phyloP scores from a whole-genome alignment of 495 filamentous ascomycete genomes.

The Cladorrhinum samala region DNA sequence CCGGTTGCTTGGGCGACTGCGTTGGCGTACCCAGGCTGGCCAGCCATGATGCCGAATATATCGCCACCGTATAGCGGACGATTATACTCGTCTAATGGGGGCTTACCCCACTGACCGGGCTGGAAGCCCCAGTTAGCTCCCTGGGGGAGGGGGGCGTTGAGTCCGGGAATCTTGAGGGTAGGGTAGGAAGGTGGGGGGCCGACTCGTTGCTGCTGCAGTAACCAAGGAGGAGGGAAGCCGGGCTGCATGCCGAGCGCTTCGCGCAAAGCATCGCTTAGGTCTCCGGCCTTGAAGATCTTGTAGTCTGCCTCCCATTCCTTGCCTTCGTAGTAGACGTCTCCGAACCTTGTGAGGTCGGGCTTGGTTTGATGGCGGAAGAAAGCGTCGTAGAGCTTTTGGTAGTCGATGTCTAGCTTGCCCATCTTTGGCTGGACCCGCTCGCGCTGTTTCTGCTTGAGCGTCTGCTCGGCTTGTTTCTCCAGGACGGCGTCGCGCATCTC shows the following conservation, averaged over 20 bases:
- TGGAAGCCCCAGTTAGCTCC: conserved; percentile 95
- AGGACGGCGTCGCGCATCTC: conserved; percentile 96
- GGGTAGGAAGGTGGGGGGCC: conserved; percentile 93
- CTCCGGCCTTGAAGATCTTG: conserved; percentile 80
- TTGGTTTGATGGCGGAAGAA: conserved; percentile 98
- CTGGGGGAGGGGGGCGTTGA: conserved; percentile 92
- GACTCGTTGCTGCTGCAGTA: conserved; percentile 91
- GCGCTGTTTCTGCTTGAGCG: conserved; percentile 88
- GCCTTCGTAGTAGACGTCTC: conserved; percentile 97
- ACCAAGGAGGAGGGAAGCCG: conserved; percentile 91
- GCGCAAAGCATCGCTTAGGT: conserved; percentile 81
- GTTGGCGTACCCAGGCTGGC: conserved; percentile 40
- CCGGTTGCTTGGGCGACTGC: conserved; percentile 10
- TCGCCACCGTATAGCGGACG: conserved; percentile 87
- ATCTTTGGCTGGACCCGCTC: conserved; percentile 94
- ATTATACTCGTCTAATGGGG: conserved; percentile 87
- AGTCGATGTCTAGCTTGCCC: conserved; percentile 96
- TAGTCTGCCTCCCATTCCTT: conserved; percentile 98
- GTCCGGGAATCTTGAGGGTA: conserved; percentile 81
- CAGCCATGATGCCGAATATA: conserved; percentile 75
- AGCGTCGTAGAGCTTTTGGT: conserved; percentile 94
- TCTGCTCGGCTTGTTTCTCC: conserved; percentile 88
- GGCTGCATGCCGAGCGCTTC: conserved; percentile 93
- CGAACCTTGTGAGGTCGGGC: conserved; percentile 86
- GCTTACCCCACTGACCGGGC: conserved; percentile 93